Conservation (phyloP, 2,329 filamentous ascomycete genomes). For the Hyphodiscus sp. region DNA sequence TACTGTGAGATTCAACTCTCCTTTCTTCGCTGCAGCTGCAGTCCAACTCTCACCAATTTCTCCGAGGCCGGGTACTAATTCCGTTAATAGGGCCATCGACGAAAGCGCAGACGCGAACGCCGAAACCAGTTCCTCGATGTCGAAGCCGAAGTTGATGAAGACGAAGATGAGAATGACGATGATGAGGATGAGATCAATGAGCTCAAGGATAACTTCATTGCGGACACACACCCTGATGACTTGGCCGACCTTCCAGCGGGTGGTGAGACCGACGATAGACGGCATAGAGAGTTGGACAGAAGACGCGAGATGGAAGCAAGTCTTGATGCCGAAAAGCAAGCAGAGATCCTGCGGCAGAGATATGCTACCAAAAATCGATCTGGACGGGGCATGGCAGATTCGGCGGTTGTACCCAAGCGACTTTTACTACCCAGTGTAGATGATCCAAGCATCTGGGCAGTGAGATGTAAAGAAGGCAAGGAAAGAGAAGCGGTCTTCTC, state of each 20-base stretch:
- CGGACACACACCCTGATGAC: slow-evolving; percentile 87
- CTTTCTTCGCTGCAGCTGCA: background rate
- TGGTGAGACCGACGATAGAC: slow-evolving; percentile 79
- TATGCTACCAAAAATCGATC: slow-evolving; percentile 78
- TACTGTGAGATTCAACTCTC: slow-evolving; percentile 32
- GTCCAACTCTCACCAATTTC: background rate
- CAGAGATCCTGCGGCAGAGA: slow-evolving; percentile 76
- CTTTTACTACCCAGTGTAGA: slow-evolving; percentile 87
- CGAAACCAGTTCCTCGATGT: slow-evolving; percentile 92
- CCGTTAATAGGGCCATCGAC: slow-evolving; percentile 53
- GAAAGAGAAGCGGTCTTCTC: slow-evolving; percentile 85
- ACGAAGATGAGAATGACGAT: slow-evolving; percentile 81
- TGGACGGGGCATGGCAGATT: slow-evolving; percentile 58
- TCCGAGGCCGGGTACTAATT: slow-evolving; percentile 24
- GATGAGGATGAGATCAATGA: slow-evolving; percentile 85
- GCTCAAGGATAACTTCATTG: slow-evolving; percentile 71
- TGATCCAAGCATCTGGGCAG: slow-evolving; percentile 92
- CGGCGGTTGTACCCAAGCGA: slow-evolving; percentile 74
- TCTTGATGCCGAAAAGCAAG: slow-evolving; percentile 90
- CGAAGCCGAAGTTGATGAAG: slow-evolving; percentile 93
- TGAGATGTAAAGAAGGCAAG: slow-evolving; percentile 90
- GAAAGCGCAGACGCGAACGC: slow-evolving; percentile 70
- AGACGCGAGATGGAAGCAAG: slow-evolving; percentile 81
- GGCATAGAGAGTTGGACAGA: slow-evolving; percentile 90
- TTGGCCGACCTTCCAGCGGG: slow-evolving; percentile 67